A percentile compares a stretch with the other conserved stretches of the same genome.
These are phyloP conservation scores for Trifolium dubium DNA, from an alignment of 306 rosid species.

Conservation along the genomic window DNA sequence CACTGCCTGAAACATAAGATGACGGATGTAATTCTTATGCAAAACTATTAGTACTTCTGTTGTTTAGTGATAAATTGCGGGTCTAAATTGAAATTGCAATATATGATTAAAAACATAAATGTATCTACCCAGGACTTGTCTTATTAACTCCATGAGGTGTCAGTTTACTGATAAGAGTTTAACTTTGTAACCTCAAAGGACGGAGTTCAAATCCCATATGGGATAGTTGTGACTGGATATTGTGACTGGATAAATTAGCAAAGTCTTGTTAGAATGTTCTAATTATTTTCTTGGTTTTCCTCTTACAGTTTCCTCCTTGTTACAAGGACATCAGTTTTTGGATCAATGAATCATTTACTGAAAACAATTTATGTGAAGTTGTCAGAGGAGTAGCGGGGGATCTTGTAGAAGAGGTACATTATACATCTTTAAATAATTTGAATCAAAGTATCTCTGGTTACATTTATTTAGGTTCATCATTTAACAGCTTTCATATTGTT, in stretches of 20 bases:
- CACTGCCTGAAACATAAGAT: conserved; percentile 20
- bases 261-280: conserved; percentile 18
- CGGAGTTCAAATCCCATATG: too few species aligned
- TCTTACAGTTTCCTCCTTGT: conserved; percentile 89
- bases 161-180: too few species aligned
- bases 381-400: conserved; percentile 95
- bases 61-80: neutral
- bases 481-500: conserved; percentile 27
- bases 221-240: neutral
- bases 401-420: conserved; percentile 96
- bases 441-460: neutral
- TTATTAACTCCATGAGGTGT: too few species aligned
- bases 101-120: conserved; percentile 17
- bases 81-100: conserved; percentile 4
- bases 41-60: conserved; percentile 21
- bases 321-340: conserved; percentile 96
- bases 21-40: conserved; percentile 1
- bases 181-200: too few species aligned
- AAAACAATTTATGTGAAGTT: conserved; percentile 95
- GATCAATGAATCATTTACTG: conserved; percentile 87
- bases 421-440: conserved; percentile 47
- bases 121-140: neutral
- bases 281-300: conserved; percentile 32
- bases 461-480: conserved; percentile 8
- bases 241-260: conserved; percentile 12